phyloP scores from a whole-genome alignment of 2,329 filamentous ascomycete genomes.

The Mycocentrospora acerina region DNA sequence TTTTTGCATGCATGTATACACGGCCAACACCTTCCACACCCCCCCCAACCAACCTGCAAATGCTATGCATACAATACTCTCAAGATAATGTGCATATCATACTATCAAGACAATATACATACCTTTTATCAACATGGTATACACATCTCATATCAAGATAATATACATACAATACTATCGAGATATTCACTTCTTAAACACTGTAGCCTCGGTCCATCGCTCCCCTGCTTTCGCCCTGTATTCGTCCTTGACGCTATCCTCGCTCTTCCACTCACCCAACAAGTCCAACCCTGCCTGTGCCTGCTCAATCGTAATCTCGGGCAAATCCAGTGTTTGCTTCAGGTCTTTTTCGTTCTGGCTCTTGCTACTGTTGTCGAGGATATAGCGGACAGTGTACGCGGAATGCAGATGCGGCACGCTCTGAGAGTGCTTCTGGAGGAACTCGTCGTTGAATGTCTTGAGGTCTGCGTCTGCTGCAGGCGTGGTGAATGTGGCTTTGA shows the following conservation, averaged over 20 bases:
- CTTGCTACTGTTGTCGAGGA: slow-evolving; percentile 60
- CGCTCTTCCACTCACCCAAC: slow-evolving; percentile 55
- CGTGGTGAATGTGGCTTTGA: slow-evolving; percentile 67
- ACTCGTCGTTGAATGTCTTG: slow-evolving; percentile 66
- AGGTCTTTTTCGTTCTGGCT: slow-evolving; percentile 63
- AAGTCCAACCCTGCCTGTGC: slow-evolving; percentile 57
- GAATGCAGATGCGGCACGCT: slow-evolving; percentile 65
- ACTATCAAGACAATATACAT: not conserved
- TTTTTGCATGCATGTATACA: too few species aligned
- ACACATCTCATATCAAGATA: too few species aligned
- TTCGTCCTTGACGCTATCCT: slow-evolving; percentile 50
- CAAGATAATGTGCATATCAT: not conserved
- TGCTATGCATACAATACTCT: too few species aligned
- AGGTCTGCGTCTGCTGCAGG: slow-evolving; percentile 60
- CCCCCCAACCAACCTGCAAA: too few species aligned
- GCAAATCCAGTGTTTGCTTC: slow-evolving; percentile 57
- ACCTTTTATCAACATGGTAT: not conserved
- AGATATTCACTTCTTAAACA: slow-evolving; percentile 36
- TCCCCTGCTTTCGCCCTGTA: slow-evolving; percentile 47
- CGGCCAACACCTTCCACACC: not conserved
- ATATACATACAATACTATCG: too few species aligned
- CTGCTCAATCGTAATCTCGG: slow-evolving; percentile 56
- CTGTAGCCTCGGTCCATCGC: slow-evolving; percentile 43
- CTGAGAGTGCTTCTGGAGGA: slow-evolving; percentile 61
- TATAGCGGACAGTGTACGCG: slow-evolving; percentile 60